Evolutionary conservation across 805 yeast genomes (phyloP), one percentile per base, ranked within the genome.

Genomic region (Kodamaea hsintzibuensis): DNA sequence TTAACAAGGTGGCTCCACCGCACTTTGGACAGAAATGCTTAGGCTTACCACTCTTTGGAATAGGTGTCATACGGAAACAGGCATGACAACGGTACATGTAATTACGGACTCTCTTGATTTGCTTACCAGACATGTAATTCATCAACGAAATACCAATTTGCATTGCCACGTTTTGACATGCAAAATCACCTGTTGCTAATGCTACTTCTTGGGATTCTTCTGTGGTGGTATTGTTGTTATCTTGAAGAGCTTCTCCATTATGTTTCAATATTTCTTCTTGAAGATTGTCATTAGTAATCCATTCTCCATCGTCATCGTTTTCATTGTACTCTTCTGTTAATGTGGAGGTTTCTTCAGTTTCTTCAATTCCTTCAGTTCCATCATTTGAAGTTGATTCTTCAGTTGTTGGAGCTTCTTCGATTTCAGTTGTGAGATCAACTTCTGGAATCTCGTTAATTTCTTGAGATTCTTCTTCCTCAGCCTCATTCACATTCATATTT

Each of bases 61-160:
- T 78, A 7, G 96, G 92, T 12, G 86, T 74, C 67, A 95, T 77
- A 55, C 82, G 77, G 82, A 95, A 95, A 74, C 99, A 95, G 0
- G 98, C 99, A 70, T 95, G 97, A 70, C 99, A 95, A 71, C 99
- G 80, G 65, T 89, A 81, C 98, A 93, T 93, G 69, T 90, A 92
- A 74, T 88, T 90, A 68, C 96, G 82, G 35, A 95, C 88, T 67
- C 89, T 83, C 60, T 83, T 87, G 71, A 95, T 92, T 62, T 86
- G 91, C 58, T 85, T 76, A 17, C 99, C 99, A 1, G 92, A 83
- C 74, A 83, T 80, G 19, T 89, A 78, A 70, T 92, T 92, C 84
- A 95, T 87, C 60, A 93, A 77, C 60, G 89, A 88, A 54, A 95
- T 70, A 4, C 97, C 97, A 62, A 95, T 80, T 70, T 93, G 98